Conservation (phyloP, 2,329 filamentous ascomycete species). For the Nakataea oryzae region DNA sequence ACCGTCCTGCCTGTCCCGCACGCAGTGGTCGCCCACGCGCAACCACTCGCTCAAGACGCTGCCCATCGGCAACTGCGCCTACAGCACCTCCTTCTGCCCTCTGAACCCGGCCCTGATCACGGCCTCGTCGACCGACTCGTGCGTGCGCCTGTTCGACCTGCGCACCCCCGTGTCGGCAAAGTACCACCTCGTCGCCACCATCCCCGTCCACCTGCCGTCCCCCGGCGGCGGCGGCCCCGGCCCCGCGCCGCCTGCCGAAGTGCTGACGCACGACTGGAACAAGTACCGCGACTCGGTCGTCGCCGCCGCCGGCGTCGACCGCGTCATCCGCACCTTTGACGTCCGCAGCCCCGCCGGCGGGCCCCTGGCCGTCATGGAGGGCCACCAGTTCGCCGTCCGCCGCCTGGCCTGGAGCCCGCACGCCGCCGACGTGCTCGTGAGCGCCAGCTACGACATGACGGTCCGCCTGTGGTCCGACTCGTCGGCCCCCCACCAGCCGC, state of each 20-base stretch:
- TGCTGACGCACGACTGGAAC: conserved; percentile 97
- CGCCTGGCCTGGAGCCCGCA: conserved; percentile 89
- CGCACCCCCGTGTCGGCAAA: conserved; percentile 75
- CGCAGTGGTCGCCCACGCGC: conserved; percentile 78
- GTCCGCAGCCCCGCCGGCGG: conserved; percentile 66
- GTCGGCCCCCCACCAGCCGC: conserved; percentile 25
- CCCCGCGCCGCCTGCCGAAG: conserved; percentile 58
- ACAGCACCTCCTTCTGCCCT: conserved; percentile 83
- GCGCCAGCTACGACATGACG: conserved; percentile 96
- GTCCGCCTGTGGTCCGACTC: conserved; percentile 87
- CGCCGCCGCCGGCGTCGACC: conserved; percentile 83
- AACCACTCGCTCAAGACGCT: conserved; percentile 70
- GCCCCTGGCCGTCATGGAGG: conserved; percentile 62
- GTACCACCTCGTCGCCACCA: conserved; percentile 74
- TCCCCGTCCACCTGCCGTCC: conserved; percentile 69
- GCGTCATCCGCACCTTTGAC: conserved; percentile 81
- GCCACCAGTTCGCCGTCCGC: conserved; percentile 85
- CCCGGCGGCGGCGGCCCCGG: conserved; percentile 22
- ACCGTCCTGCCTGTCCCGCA: neutral
- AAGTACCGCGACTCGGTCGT: conserved; percentile 84
- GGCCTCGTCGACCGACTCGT: conserved; percentile 79
- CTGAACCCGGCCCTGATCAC: conserved; percentile 79
- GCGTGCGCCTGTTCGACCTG: conserved; percentile 85
- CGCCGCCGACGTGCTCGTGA: conserved; percentile 76
- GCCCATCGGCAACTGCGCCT: conserved; percentile 87